phyloP scores from a whole-genome alignment of 306 rosid genomes.

The Gynostemma pentaphyllum region DNA sequence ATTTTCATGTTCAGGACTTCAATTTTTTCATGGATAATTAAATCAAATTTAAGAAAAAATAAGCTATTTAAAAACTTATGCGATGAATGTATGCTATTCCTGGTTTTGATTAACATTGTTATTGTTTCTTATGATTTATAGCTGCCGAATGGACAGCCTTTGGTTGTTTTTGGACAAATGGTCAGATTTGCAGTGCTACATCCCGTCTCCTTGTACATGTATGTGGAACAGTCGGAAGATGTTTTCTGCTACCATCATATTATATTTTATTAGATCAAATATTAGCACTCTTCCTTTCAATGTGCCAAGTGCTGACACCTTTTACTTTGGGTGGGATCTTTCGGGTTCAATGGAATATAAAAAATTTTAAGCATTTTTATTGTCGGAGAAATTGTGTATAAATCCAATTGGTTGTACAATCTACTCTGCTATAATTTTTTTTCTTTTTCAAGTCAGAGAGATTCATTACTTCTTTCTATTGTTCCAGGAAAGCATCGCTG shows the following conservation, averaged over 20 bases:
- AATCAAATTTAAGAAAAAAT: not conserved
- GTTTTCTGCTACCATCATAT: too few relatives aligned
- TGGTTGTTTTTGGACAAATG: slow-evolving; percentile 98
- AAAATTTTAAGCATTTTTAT: not conserved
- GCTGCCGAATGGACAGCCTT: slow-evolving; percentile 94
- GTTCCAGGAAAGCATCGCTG: slow-evolving; percentile 80
- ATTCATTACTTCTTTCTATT: slow-evolving; percentile 1
- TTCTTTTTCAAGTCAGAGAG: not conserved
- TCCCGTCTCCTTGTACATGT: slow-evolving; percentile 90
- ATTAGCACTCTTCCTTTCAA: not conserved
- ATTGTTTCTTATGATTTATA: slow-evolving; percentile 29
- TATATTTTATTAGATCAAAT: not conserved
- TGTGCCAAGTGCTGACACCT: not conserved
- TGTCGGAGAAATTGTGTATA: not conserved
- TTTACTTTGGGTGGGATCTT: not conserved
- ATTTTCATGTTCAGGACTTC: not conserved
- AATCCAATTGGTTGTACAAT: not conserved
- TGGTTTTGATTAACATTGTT: not conserved
- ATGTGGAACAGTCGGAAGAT: slow-evolving; percentile 19
- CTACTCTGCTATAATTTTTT: not conserved
- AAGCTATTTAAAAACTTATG: not conserved
- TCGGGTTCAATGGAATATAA: not conserved
- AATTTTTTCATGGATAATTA: slow-evolving; percentile 1
- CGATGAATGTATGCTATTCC: not conserved
- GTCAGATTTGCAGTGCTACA: slow-evolving; percentile 99